Evolutionary conservation across 441 rosid species (phyloP).

Genomic region (Mallotus repandus): DNA sequence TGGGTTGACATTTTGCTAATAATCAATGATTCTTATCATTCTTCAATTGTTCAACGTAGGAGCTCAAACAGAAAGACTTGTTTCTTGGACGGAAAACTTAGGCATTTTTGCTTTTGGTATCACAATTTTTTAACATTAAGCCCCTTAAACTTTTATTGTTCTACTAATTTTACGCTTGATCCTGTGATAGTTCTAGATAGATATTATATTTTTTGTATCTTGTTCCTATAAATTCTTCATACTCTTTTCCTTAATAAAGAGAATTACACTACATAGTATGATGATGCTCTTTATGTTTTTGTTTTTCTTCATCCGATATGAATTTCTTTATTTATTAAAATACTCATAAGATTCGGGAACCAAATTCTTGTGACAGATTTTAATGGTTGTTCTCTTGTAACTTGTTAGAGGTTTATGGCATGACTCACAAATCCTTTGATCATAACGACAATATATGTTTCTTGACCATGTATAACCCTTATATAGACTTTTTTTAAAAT

Average conservation of each 20-base stretch:
- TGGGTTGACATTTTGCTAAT: background rate
- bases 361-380: background rate
- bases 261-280: background rate
- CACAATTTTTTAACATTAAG: background rate
- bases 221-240: background rate
- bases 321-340: no score
- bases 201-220: background rate
- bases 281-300: background rate
- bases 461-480: no score
- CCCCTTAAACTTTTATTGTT: conserved; percentile 1
- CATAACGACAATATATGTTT: no score
- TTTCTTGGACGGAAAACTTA: no score
- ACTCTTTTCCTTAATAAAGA: background rate
- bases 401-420: background rate
- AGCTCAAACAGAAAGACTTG: no score
- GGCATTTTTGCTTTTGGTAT: no score
- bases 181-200: background rate
- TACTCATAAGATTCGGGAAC: background rate
- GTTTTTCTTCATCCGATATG: no score
- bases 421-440: background rate
- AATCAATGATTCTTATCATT: background rate
- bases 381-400: background rate
- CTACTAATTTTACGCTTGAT: background rate
- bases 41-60: background rate
- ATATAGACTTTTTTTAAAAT: no score